Conservation (phyloP, 495 filamentous ascomycete species). For the Rhypophila decipiens region DNA sequence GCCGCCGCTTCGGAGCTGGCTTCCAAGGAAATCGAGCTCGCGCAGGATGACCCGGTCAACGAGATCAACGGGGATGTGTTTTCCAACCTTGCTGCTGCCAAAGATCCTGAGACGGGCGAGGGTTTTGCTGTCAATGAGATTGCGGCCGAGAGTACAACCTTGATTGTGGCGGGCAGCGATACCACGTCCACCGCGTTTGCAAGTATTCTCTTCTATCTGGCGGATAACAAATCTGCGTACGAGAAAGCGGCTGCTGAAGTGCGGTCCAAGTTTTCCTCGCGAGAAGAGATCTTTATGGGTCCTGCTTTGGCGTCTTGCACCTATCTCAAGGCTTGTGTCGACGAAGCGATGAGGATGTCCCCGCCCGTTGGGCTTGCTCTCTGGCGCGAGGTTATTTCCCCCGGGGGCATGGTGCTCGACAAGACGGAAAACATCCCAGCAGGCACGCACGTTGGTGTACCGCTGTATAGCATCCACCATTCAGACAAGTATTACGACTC, state of each 20-base stretch:
- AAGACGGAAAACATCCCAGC: too few relatives aligned
- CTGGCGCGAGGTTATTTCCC: neutral
- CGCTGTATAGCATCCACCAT: too few relatives aligned
- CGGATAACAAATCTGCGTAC: neutral
- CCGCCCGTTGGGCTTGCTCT: neutral
- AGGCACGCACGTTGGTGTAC: too few relatives aligned
- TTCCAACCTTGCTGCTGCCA: neutral
- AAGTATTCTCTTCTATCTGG: neutral
- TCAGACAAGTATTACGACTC: too few relatives aligned
- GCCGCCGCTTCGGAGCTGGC: too few relatives aligned
- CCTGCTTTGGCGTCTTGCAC: neutral
- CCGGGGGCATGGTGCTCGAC: neutral
- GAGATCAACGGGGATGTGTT: neutral
- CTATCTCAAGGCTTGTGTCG: neutral
- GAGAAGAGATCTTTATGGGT: neutral
- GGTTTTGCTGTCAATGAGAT: neutral
- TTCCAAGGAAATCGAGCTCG: too few relatives aligned
- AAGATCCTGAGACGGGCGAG: neutral
- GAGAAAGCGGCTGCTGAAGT: neutral
- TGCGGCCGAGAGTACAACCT: neutral
- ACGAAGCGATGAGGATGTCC: neutral
- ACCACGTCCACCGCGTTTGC: neutral
- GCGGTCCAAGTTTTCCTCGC: neutral
- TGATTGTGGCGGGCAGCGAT: neutral
- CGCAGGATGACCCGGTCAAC: too few relatives aligned